Base-by-base conservation (phyloP, 352 stramenopile species). In the Phytophthora macrochlamydospora region DNA sequence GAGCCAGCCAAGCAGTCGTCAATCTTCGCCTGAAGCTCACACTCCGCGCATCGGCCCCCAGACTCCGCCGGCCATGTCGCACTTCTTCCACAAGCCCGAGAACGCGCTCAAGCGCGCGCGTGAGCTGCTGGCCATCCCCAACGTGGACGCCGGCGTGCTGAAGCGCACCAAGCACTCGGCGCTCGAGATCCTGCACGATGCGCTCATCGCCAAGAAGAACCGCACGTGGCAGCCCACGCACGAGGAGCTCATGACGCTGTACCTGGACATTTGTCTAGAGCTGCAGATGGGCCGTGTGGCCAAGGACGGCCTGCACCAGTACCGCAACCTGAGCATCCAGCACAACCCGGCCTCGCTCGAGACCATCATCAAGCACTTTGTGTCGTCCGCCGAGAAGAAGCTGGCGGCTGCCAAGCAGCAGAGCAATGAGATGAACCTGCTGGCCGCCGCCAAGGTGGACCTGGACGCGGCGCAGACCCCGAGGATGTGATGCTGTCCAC, bases 271-370 rank as follows among this genome's bases (percentile, higher is more conserved):
- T 43, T 99, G 96, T 81, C 77, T 99, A 29, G 91, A 99, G 51
- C 78, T 98, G 38, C 90, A 98, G 79, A 81, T 94, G 49, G 89
- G 85, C 2, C 85, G 91, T 54, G 94, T 98, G 72, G 97, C 96
- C 42, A 99, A 99, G 82, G 97, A 99, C 73, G 97, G 97, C 1
- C 81, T 99, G 37, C 97, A 99, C 71, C 97, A 99, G 81, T 99
- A 99, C 81, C 83, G 97, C 40, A 98, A 99, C 81, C 71, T 99
- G 49, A 79, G 89, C 59, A 80, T 98, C 94, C 82, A 96, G 71
- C 91, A 98, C 68, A 98, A 98, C 46, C 96, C 97, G 1, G 90
- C 93, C 14, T 98, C 92, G 73, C 85, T 99, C 31, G 96, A 99
- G 80, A 97, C 81, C 33, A 90, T 99, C 28, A 97, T 99, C 55